Evolutionary conservation across 2,329 filamentous ascomycete genomes (phyloP), one percentile per base, ranked within the genome.

Genomic region (Trichoderma sp.): DNA sequence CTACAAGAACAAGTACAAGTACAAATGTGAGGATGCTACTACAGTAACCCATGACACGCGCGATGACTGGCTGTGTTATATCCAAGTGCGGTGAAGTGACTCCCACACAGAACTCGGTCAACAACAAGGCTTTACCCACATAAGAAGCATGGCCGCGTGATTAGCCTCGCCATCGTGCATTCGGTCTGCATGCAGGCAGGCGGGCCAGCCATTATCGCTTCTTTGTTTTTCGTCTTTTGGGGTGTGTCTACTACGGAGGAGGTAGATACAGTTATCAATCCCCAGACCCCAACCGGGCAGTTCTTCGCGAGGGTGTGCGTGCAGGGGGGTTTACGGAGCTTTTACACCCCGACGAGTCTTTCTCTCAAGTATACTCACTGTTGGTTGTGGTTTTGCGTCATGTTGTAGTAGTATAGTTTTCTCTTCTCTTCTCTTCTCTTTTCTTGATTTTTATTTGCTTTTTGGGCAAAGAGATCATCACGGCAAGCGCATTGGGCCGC

Each of bases 141-240:
- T 43, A 28, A 68, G 12, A 68, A 60, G 65, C 53, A 68, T 60
- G 14, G 36, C 51, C 56, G 32, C 56, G 56, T 43, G 60, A 43
- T 28, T 34, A 60, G 56, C 53, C 56, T 34, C 4, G 53, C 26
- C 36, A 60, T 60, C 53, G 56, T 70, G 66, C 66, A 61, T 69
- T 53, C 66, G 66, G 66, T 70, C 36, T 70, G 66, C 57, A 70
- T 70, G 66, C 66, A 62, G 36, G 66, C 15, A 43, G 39, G 39
- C 39, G 39, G 39, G 39, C 39, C 39, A 43, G 39, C 18, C 39
- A 43, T 43, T 43, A 43, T 43, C 39, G 18, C 39, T 43, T 43
- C 39, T 2, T 43, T 39, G 3, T 39, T 39, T 36, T 36, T 15
- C 3, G 6, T 39, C 6, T 39, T 39, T n/a, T 43, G 2, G 18